phyloP scores from a whole-genome alignment of 345 rosid genomes.

The Nephelium lappaceum region DNA sequence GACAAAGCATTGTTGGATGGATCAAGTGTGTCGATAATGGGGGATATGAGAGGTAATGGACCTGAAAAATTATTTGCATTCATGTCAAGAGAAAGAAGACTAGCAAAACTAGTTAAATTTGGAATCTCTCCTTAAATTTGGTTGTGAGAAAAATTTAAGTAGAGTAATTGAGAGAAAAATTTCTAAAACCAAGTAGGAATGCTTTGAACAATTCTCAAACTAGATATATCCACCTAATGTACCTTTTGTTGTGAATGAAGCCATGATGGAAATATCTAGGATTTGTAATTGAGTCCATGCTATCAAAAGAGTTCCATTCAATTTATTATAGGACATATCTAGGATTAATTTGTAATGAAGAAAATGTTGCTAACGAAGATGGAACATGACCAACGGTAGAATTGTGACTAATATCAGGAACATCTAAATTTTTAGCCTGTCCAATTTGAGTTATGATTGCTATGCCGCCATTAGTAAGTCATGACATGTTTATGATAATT shows the following conservation, averaged over 20 bases:
- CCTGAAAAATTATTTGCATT: slow-evolving; percentile 22
- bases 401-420: neutral
- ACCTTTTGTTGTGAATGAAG: slow-evolving; percentile 15
- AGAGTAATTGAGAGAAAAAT: neutral
- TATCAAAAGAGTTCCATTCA: neutral
- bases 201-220: slow-evolving; percentile 25
- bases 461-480: no score
- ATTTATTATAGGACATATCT: neutral
- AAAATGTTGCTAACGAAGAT: no score
- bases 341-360: no score
- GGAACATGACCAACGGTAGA: neutral
- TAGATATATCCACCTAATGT: slow-evolving; percentile 26
- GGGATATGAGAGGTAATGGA: slow-evolving; percentile 20
- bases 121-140: slow-evolving; percentile 28
- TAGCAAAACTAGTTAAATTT: neutral
- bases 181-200: slow-evolving; percentile 37
- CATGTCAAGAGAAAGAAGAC: slow-evolving; percentile 17
- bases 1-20: slow-evolving; percentile 17
- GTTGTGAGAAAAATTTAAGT: slow-evolving; percentile 35
- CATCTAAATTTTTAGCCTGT: neutral
- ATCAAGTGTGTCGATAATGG: neutral
- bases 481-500: no score
- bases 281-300: no score
- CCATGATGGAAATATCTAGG: slow-evolving; percentile 44
- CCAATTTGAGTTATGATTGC: no score